Conservation (phyloP, 169 alveolate genomes). For the Plasmodium adleri region DNA sequence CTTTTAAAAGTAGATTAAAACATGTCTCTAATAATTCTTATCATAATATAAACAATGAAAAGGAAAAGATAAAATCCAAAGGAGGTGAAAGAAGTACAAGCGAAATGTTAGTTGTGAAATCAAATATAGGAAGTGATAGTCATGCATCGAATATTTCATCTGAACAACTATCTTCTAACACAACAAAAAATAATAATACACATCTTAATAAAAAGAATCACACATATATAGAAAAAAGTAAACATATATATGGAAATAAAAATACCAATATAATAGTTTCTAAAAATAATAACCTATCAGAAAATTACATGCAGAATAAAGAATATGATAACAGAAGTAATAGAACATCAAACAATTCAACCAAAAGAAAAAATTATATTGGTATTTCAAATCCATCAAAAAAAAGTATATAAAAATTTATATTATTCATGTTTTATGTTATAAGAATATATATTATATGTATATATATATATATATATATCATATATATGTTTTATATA, state of each 20-base stretch:
- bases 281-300: not conserved
- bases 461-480: not conserved
- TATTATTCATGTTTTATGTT: not conserved
- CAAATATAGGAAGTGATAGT: slow-evolving; percentile 12
- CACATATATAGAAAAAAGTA: not conserved
- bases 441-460: not conserved
- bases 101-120: slow-evolving; percentile 1
- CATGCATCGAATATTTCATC: not conserved
- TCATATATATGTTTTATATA: not conserved
- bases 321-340: not conserved
- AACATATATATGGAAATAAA: not conserved
- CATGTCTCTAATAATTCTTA: too few species aligned
- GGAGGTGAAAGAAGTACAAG: slow-evolving; percentile 23
- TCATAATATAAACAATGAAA: not conserved
- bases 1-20: too few species aligned
- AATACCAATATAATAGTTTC: not conserved
- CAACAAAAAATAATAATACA: not conserved
- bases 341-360: slow-evolving; percentile 10
- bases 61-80: slow-evolving; percentile 17
- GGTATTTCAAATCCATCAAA: slow-evolving; percentile 66
- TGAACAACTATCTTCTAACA: not conserved
- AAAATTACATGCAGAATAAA: not conserved
- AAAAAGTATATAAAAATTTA: slow-evolving; percentile 50
- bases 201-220: not conserved
- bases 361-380: slow-evolving; percentile 46